phyloP scores from a whole-genome alignment of 2,329 filamentous ascomycete genomes.

The Diaporthe batatas region DNA sequence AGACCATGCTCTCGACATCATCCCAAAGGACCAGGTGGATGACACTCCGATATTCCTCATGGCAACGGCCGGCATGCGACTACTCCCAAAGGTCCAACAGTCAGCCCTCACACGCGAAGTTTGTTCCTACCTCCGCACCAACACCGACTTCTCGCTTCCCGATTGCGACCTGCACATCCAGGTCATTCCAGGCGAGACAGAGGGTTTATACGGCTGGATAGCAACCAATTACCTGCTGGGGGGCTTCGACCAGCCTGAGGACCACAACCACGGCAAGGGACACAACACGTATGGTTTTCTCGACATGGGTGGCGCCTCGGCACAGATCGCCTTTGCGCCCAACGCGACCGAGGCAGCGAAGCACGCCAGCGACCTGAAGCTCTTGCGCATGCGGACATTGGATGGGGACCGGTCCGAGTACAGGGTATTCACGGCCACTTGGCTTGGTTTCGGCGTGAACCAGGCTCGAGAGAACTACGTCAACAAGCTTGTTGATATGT shows the following conservation, averaged over 20 bases:
- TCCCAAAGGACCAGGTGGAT: conserved; percentile 80
- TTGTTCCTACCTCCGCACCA: conserved; percentile 83
- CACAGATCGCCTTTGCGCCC: conserved; percentile 97
- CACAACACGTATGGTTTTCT: conserved; percentile 98
- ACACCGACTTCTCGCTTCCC: conserved; percentile 87
- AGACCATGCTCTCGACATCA: conserved; percentile 82
- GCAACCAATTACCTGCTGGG: conserved; percentile 95
- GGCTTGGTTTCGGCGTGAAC: conserved; percentile 97
- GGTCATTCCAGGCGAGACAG: conserved; percentile 94
- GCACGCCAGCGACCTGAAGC: conserved; percentile 89
- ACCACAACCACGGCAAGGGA: conserved; percentile 84
- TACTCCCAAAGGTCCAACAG: conserved; percentile 82
- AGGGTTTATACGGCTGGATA: conserved; percentile 97
- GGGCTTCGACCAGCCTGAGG: conserved; percentile 83
- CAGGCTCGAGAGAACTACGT: conserved; percentile 89
- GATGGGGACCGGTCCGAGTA: conserved; percentile 85
- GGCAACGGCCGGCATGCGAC: conserved; percentile 93
- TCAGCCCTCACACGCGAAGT: conserved; percentile 80
- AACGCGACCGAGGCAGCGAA: conserved; percentile 91
- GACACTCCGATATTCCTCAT: conserved; percentile 95
- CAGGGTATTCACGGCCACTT: conserved; percentile 93
- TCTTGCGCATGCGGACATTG: conserved; percentile 86
- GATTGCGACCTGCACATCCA: conserved; percentile 92
- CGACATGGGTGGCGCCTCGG: conserved; percentile 98
- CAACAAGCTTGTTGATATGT: conserved; percentile 78